These are phyloP conservation scores for Linum trigynum DNA, from an alignment of 345 rosid genomes.

Conservation along the genomic window DNA sequence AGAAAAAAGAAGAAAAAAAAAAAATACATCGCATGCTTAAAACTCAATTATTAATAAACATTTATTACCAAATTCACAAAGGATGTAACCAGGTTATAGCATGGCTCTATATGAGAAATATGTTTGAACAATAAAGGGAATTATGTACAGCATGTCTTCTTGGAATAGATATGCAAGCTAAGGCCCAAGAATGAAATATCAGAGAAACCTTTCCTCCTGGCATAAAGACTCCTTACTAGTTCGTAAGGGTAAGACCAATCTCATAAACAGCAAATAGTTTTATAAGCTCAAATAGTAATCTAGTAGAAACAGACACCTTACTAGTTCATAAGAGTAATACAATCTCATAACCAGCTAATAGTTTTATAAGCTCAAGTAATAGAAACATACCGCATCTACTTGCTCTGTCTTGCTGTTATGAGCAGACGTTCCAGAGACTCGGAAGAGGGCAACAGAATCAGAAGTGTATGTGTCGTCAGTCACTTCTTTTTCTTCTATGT, in stretches of 20 bases:
- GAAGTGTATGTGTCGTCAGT: conserved; percentile 59
- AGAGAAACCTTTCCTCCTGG: too few relatives aligned
- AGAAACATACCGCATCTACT: conserved; percentile 65
- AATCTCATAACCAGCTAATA: neutral
- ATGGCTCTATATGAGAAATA: neutral
- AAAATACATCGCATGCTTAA: neutral
- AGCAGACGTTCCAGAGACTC: conserved; percentile 64
- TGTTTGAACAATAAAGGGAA: neutral
- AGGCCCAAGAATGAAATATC: neutral
- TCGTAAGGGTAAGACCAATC: neutral
- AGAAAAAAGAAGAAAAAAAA: conserved; percentile 4
- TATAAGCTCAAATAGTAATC: neutral
- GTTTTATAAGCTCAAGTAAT: neutral
- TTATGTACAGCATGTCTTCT: neutral
- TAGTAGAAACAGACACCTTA: conserved; percentile 27
- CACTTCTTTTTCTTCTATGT: conserved; percentile 50
- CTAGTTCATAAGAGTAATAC: neutral
- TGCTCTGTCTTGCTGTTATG: conserved; percentile 72
- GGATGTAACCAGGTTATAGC: neutral
- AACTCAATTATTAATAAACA: neutral
- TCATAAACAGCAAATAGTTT: too few relatives aligned
- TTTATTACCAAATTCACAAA: neutral
- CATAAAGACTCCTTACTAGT: too few relatives aligned
- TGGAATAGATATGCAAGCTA: neutral
- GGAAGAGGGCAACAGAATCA: conserved; percentile 71